These are phyloP conservation scores for Zygoascus meyerae DNA, from an alignment of 1,139 yeast genomes.

Conservation along the genomic window DNA sequence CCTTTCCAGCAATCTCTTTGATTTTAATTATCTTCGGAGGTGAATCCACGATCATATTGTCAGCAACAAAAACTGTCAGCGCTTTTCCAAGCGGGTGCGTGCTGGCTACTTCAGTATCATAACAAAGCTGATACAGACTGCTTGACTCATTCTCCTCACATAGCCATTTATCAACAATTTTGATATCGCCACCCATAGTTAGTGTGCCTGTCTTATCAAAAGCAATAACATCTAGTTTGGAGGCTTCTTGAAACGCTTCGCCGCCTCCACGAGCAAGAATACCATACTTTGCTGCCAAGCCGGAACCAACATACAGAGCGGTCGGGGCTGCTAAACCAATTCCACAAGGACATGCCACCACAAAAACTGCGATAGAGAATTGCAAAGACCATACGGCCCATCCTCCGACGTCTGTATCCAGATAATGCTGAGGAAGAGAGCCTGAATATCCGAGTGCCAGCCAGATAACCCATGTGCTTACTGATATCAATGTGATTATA, in stretches of 20 bases:
- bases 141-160: conserved; percentile 21
- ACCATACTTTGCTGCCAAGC: conserved; percentile 77
- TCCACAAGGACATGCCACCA: conserved; percentile 91
- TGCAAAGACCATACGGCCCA: conserved; percentile 76
- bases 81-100: conserved; percentile 67
- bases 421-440: conserved; percentile 46
- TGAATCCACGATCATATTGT: conserved; percentile 25
- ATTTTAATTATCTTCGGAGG: conserved; percentile 42
- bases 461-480: conserved; percentile 67
- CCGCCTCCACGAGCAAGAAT: conserved; percentile 78
- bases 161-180: conserved; percentile 46
- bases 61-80: conserved; percentile 43
- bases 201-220: conserved; percentile 80
- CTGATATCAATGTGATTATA: conserved; percentile 52
- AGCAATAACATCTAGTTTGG: conserved; percentile 56
- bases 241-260: conserved; percentile 73
- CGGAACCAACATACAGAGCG: conserved; percentile 86
- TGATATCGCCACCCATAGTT: conserved; percentile 56
- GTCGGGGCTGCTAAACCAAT: conserved; percentile 90
- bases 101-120: conserved; percentile 60
- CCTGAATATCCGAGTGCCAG: conserved; percentile 52
- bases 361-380: conserved; percentile 74
- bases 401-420: conserved; percentile 64
- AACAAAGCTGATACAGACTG: conserved; percentile 42
- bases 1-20: conserved; percentile 55